Conservation (phyloP, 2,329 filamentous ascomycete genomes). For the Rugonectria rugulosa region DNA sequence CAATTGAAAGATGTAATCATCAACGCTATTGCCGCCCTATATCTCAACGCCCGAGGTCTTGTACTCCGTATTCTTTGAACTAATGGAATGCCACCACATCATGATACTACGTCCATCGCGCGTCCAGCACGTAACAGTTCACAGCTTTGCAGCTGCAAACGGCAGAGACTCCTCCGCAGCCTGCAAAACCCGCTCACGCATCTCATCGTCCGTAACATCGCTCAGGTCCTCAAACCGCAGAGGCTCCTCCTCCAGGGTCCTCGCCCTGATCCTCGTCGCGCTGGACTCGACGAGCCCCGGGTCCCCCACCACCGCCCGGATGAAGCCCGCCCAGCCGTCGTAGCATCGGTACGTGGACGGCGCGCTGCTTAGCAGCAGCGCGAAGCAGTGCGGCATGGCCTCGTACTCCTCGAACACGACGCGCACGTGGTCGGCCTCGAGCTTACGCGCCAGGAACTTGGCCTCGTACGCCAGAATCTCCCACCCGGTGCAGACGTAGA, state of each 20-base stretch:
- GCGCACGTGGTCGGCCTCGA: constrained; percentile 63
- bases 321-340: constrained; percentile 64
- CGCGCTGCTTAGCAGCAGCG: constrained; percentile 59
- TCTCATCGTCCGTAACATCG: constrained; percentile 52
- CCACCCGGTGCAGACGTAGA: constrained; percentile 74
- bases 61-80: too few species aligned
- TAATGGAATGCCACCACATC: too few species aligned
- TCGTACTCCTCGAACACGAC: constrained; percentile 78
- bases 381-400: constrained; percentile 82
- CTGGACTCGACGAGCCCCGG: constrained; percentile 45
- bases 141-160: constrained; percentile 41
- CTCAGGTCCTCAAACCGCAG: constrained; percentile 54
- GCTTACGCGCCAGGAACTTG: constrained; percentile 63
- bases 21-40: too few species aligned
- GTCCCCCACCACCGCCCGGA: constrained; percentile 50
- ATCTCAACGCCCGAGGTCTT: too few species aligned
- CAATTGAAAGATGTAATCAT: too few species aligned
- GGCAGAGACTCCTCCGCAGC: constrained; percentile 28
- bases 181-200: constrained; percentile 48
- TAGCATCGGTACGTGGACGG: constrained; percentile 60
- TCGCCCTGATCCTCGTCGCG: constrained; percentile 58
- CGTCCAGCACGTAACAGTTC: constrained; percentile 8
- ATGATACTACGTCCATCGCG: too few species aligned
- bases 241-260: constrained; percentile 57
- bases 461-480: constrained; percentile 76